phyloP scores from a whole-genome alignment of 768 basidiomycete species.

The Flagelloscypha sp. region DNA sequence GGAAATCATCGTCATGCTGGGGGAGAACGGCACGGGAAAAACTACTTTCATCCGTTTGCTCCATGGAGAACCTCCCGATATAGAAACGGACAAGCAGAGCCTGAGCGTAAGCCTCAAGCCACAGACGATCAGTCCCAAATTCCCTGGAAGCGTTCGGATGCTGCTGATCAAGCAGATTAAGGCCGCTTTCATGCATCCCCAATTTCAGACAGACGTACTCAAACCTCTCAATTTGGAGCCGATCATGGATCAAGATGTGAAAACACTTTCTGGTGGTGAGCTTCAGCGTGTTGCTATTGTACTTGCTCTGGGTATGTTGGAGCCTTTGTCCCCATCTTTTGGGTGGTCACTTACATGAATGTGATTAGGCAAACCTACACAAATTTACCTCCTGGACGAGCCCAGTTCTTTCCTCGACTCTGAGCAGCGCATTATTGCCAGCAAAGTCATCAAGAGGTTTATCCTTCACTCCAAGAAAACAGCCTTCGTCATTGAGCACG shows the following conservation, averaged over 20 bases:
- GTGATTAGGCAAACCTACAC: constrained; percentile 55
- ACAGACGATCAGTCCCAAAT: constrained; percentile 96
- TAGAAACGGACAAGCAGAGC: constrained; percentile 71
- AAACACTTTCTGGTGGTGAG: constrained; percentile 97
- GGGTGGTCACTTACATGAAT: constrained; percentile 7
- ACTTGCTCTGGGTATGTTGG: constrained; percentile 70
- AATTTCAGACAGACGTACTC: constrained; percentile 96
- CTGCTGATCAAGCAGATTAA: constrained; percentile 92
- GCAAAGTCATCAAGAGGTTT: constrained; percentile 98
- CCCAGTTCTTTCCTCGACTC: constrained; percentile 94
- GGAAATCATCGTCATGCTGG: constrained; percentile 98
- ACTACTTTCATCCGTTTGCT: constrained; percentile 95
- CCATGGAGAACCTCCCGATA: constrained; percentile 88
- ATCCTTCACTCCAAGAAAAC: constrained; percentile 96
- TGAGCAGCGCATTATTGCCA: constrained; percentile 97
- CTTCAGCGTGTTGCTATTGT: constrained; percentile 96
- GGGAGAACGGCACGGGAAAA: constrained; percentile 99
- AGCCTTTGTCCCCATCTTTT: too few relatives aligned
- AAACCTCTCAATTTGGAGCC: constrained; percentile 96
- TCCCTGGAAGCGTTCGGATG: constrained; percentile 95
- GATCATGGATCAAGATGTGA: constrained; percentile 96
- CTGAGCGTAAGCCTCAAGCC: constrained; percentile 93
- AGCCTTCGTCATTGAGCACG: constrained; percentile 98
- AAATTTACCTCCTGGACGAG: constrained; percentile 94
- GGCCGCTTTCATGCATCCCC: constrained; percentile 95